These are phyloP conservation scores for Pneumocystis wakefieldiae DNA, from an alignment of 1,139 yeast species.

Conservation along the genomic window DNA sequence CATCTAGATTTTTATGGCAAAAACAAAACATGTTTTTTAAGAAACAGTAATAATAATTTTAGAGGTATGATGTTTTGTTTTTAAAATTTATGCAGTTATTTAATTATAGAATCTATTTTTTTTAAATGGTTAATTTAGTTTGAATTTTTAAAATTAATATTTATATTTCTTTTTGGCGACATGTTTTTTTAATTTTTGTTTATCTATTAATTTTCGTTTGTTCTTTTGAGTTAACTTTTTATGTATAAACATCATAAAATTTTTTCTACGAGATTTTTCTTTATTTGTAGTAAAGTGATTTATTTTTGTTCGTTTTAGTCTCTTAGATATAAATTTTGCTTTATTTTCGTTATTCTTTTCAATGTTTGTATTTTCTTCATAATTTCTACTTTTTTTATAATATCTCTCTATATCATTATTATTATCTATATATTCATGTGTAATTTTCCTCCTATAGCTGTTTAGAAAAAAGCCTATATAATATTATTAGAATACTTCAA, in stretches of 20 bases:
- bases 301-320: conserved; percentile 54
- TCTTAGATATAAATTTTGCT: conserved; percentile 75
- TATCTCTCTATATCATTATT: conserved; percentile 56
- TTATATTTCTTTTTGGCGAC: conserved; percentile 55
- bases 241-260: conserved; percentile 96
- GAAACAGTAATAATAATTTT: not conserved
- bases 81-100: not conserved
- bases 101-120: not conserved
- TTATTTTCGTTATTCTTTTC: conserved; percentile 88
- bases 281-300: conserved; percentile 81
- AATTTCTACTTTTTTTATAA: conserved; percentile 61
- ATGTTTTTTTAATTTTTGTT: conserved; percentile 77
- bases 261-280: conserved; percentile 96
- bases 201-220: conserved; percentile 74
- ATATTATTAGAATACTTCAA: not conserved
- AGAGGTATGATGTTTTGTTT: not conserved
- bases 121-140: not conserved
- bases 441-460: conserved; percentile 26
- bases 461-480: not conserved
- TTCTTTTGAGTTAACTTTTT: conserved; percentile 88
- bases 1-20: not conserved
- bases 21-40: not conserved
- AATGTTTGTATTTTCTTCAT: conserved; percentile 76
- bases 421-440: conserved; percentile 35
- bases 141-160: not conserved